Base-by-base conservation (phyloP, 495 filamentous ascomycete genomes). In the Daldinia childiae region DNA sequence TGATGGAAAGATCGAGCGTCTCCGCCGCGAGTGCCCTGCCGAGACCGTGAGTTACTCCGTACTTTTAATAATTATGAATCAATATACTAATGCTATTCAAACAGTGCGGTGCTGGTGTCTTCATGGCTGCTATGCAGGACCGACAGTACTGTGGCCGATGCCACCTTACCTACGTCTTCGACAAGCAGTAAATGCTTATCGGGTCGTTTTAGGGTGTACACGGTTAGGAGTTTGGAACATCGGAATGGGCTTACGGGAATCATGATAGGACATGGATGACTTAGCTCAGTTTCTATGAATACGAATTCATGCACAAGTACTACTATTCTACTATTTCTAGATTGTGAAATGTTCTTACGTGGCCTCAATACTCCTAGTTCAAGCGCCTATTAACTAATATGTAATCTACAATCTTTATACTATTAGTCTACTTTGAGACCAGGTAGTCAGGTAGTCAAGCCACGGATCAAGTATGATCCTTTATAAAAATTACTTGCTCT, bases 111-210 rank as follows among this genome's bases (percentile, higher is more conserved):
- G 95, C 95, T 77, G 95, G 95, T 92, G 89, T 98, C 87, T 99
- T 99, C 92, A 99, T 99, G 95, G 95, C 95, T 82, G 93, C 95
- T 77, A 97, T 97, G 93, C 92, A 96, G 87, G 97, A 99, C 87
- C 93, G 95, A 78, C 96, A 99, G 83, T 99, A 99, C 90, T 99
- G 95, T 82, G 95, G 95, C 72, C 92, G 91, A 80, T 99, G 95
- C 91, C 95, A 99, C 88, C 90, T 98, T 68, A 99, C 95, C 86
- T 99, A 99, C 87, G 94, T 98, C 85, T 98, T 99, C 86, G 96
- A 98, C 83, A 91, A 94, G 87, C 86, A 84, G 69, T 84, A 79
- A 79, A 77, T 69, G 66, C 71, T 62, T 51, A 27, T 60, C 36
- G 52, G 11, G 58, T 72, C 71, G 58, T 29, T 59, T 45, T 57